These are phyloP conservation scores for Puccinia triticina DNA, from an alignment of 1,284 basidiomycete species.

Conservation along the genomic window DNA sequence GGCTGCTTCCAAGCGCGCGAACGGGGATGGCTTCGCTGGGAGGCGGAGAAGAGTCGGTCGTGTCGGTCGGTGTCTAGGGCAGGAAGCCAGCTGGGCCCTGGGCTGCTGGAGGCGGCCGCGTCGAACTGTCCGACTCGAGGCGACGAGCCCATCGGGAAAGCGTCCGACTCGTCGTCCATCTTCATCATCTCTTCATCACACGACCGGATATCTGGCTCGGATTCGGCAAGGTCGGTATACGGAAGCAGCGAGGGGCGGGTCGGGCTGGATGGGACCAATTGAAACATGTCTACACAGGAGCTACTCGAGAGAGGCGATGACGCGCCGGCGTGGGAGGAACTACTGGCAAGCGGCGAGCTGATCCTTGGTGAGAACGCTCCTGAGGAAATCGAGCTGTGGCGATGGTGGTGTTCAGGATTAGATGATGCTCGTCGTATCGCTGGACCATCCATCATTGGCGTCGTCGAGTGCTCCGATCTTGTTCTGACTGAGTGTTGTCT, in stretches of 20 bases:
- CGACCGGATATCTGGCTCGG: conserved; percentile 28
- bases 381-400: conserved; percentile 1
- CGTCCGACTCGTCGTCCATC: background rate
- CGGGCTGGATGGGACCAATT: conserved; percentile 25
- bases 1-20: conserved; percentile 28
- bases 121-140: conserved; percentile 24
- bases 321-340: background rate
- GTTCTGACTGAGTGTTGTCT: no score
- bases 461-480: background rate
- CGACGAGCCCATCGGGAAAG: conserved; percentile 1
- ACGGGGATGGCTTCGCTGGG: background rate
- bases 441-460: background rate
- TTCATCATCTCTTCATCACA: conserved; percentile 27
- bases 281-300: conserved; percentile 2
- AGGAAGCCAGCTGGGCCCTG: conserved; percentile 41
- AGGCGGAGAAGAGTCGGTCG: background rate
- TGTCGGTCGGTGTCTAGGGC: conserved; percentile 1
- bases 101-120: conserved; percentile 21
- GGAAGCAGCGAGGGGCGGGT: background rate
- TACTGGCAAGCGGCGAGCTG: conserved; percentile 36
- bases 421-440: conserved; percentile 3
- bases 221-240: conserved; percentile 22
- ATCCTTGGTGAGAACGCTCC: conserved; percentile 6
- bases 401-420: background rate
- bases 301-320: conserved; percentile 26